phyloP scores from a whole-genome alignment of 805 yeast species.

The Candida dajiaensis region DNA sequence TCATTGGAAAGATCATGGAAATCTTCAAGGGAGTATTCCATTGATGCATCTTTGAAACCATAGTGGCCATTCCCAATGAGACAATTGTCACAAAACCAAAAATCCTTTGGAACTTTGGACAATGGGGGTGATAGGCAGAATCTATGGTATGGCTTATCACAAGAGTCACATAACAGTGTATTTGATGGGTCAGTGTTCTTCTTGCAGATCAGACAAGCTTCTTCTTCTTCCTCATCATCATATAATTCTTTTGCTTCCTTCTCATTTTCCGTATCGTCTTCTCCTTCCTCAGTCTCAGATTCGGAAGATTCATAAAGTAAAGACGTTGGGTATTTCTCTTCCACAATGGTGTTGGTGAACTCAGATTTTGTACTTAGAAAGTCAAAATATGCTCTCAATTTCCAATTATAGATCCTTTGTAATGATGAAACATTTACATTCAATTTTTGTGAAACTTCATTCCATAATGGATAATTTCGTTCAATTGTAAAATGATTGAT shows the following conservation, averaged over 20 bases:
- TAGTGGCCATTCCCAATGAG: constrained; percentile 83
- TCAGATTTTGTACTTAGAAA: constrained; percentile 24
- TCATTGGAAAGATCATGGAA: constrained; percentile 52
- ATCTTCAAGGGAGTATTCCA: constrained; percentile 48
- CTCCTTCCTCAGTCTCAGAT: constrained; percentile 21
- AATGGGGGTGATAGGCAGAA: constrained; percentile 59
- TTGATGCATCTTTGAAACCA: constrained; percentile 71
- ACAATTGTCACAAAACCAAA: constrained; percentile 82
- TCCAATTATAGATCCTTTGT: constrained; percentile 18
- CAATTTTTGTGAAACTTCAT: not conserved
- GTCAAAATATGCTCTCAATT: constrained; percentile 28
- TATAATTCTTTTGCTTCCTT: too few species aligned
- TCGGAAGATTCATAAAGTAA: constrained; percentile 18
- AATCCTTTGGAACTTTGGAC: constrained; percentile 43
- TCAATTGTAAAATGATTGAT: constrained; percentile 9
- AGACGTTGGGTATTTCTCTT: constrained; percentile 28
- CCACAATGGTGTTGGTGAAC: constrained; percentile 17
- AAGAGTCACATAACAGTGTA: constrained; percentile 65
- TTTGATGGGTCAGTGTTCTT: constrained; percentile 37
- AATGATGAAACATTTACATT: constrained; percentile 3
- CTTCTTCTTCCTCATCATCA: constrained; percentile 28
- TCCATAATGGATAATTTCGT: constrained; percentile 25
- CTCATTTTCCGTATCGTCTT: too few species aligned
- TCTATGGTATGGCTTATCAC: constrained; percentile 64
- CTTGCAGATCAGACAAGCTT: constrained; percentile 44